These are phyloP conservation scores for Takashimella tepidaria DNA, from an alignment of 1,284 basidiomycete genomes.

Conservation along the genomic window DNA sequence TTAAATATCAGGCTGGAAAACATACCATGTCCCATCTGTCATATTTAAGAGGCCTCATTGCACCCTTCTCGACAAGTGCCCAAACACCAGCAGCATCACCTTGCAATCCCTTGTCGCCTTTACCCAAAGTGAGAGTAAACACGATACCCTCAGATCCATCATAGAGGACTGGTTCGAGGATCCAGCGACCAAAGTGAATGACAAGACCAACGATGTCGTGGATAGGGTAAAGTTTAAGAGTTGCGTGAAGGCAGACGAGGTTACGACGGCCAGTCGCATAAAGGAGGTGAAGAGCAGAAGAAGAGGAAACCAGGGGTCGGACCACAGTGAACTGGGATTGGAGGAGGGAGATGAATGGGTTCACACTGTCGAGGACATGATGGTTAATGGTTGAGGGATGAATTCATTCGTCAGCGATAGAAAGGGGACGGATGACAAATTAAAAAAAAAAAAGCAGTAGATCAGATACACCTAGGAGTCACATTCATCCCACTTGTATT, in stretches of 20 bases:
- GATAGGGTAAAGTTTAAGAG: slow-evolving; percentile 69
- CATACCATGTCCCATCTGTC: slow-evolving; percentile 79
- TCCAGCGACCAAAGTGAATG: slow-evolving; percentile 57
- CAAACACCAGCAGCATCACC: slow-evolving; percentile 64
- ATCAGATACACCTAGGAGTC: too few species aligned
- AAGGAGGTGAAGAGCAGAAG: slow-evolving; percentile 56
- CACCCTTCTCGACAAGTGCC: slow-evolving; percentile 73
- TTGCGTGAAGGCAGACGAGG: slow-evolving; percentile 68
- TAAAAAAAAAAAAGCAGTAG: too few species aligned
- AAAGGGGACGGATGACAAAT: too few species aligned
- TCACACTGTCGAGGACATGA: slow-evolving; percentile 21
- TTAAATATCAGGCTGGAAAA: too few species aligned
- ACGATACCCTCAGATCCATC: slow-evolving; percentile 51
- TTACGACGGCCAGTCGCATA: slow-evolving; percentile 80
- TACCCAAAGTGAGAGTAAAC: slow-evolving; percentile 68
- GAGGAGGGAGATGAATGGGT: slow-evolving; percentile 20
- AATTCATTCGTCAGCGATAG: neutral
- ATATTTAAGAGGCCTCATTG: slow-evolving; percentile 62
- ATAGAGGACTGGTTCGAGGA: slow-evolving; percentile 66
- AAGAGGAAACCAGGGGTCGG: slow-evolving; percentile 31
- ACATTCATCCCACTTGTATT: neutral
- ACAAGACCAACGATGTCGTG: slow-evolving; percentile 64
- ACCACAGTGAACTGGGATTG: slow-evolving; percentile 29
- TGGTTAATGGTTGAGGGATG: neutral
- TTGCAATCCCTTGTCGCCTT: slow-evolving; percentile 48